Conservation (phyloP, 2,329 filamentous ascomycete genomes). For the Monosporascus sp. region DNA sequence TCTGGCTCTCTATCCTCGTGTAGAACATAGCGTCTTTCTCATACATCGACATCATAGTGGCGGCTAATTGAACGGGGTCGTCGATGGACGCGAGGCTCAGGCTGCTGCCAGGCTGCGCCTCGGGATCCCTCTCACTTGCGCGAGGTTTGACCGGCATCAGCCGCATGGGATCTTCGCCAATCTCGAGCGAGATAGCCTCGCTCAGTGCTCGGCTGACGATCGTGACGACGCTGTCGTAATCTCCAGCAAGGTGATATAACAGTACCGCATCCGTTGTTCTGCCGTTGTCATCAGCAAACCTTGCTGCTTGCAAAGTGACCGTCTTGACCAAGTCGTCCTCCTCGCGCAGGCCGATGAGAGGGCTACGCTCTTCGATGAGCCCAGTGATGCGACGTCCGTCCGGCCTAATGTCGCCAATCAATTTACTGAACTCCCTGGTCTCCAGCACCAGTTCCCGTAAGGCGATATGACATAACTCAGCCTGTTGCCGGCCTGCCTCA, state of each 20-base stretch:
- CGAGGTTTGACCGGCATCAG: constrained; percentile 77
- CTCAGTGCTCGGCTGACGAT: constrained; percentile 89
- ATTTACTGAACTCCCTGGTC: constrained; percentile 88
- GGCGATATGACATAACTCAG: constrained; percentile 82
- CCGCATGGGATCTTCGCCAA: constrained; percentile 75
- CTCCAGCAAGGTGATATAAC: constrained; percentile 88
- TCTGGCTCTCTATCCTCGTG: constrained; percentile 51
- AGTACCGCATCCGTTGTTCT: constrained; percentile 90
- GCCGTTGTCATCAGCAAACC: constrained; percentile 90
- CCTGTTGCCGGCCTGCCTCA: constrained; percentile 70
- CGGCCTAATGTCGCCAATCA: constrained; percentile 84
- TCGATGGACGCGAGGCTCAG: constrained; percentile 57
- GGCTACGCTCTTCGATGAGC: constrained; percentile 78
- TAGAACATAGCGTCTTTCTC: constrained; percentile 58
- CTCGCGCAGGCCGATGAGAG: constrained; percentile 73
- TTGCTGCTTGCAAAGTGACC: constrained; percentile 90
- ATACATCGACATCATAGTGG: constrained; percentile 60
- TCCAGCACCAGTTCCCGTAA: constrained; percentile 93
- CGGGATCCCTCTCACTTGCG: constrained; percentile 34
- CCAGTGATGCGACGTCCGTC: constrained; percentile 84
- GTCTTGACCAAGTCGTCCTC: constrained; percentile 82
- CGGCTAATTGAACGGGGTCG: constrained; percentile 55
- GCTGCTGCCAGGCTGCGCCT: constrained; percentile 46
- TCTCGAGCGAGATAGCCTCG: constrained; percentile 80
- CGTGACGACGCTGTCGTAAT: constrained; percentile 89